Conservation (phyloP, 1,284 basidiomycete species). For the Coniferiporia sulphurascens region DNA sequence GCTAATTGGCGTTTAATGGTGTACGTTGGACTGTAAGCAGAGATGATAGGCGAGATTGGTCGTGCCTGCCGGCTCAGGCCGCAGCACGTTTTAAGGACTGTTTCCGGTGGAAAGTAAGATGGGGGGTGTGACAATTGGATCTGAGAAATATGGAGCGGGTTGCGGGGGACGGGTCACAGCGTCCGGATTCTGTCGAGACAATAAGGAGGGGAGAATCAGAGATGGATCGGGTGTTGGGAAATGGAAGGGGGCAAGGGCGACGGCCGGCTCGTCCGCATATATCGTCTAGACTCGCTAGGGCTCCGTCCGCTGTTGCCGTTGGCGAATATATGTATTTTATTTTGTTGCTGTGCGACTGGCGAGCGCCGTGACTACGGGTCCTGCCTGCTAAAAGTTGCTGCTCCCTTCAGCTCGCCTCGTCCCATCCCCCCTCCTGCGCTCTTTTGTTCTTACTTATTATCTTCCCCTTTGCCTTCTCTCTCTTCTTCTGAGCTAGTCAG, state of each 20-base stretch:
- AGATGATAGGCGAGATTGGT: neutral
- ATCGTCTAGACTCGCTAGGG: no score
- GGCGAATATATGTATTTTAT: neutral
- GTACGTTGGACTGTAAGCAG: neutral
- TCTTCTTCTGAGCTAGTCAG: conserved; percentile 1
- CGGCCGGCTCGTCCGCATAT: no score
- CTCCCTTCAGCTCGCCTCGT: neutral
- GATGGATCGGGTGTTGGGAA: conserved; percentile 1
- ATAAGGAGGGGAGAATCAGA: conserved; percentile 6
- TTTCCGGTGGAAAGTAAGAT: neutral
- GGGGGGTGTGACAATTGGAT: conserved; percentile 13
- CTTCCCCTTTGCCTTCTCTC: neutral
- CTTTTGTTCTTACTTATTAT: conserved; percentile 6
- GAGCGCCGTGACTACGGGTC: neutral
- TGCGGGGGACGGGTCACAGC: neutral
- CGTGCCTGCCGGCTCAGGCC: no score
- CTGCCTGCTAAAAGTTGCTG: neutral
- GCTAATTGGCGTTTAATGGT: neutral
- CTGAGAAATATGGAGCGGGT: neutral
- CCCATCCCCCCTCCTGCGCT: neutral
- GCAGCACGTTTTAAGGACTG: neutral
- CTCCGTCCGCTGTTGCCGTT: no score
- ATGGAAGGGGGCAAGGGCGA: neutral
- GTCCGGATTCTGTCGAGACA: conserved; percentile 8
- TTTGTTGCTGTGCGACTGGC: conserved; percentile 1